Evolutionary conservation across 768 basidiomycete genomes (phyloP).

Genomic region (Amanita phalloides): DNA sequence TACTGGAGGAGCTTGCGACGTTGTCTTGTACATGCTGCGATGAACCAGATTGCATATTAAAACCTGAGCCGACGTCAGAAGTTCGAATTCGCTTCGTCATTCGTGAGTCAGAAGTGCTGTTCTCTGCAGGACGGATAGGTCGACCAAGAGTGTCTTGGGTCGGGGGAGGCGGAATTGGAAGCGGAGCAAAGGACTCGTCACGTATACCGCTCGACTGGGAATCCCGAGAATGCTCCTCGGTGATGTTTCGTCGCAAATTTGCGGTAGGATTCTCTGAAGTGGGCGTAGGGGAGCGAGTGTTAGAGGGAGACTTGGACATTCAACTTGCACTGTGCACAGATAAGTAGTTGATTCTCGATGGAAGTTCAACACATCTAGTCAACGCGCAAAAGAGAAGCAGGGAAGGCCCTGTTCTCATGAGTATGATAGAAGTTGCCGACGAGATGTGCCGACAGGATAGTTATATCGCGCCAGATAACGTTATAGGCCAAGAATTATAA

Average conservation of each 20-base stretch:
- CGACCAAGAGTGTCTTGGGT: slow-evolving; percentile 7
- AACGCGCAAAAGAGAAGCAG: neutral
- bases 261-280: slow-evolving; percentile 15
- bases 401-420: slow-evolving; percentile 9
- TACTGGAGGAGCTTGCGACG: slow-evolving; percentile 22
- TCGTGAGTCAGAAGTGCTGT: slow-evolving; percentile 19
- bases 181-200: neutral
- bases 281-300: slow-evolving; percentile 23
- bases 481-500: neutral
- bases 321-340: slow-evolving; percentile 22
- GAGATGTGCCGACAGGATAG: slow-evolving; percentile 8
- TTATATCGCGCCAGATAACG: slow-evolving; percentile 7
- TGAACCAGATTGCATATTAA: slow-evolving; percentile 12
- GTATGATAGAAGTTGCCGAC: slow-evolving; percentile 11
- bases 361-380: slow-evolving; percentile 33
- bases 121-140: slow-evolving; percentile 17
- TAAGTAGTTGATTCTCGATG: slow-evolving; percentile 25
- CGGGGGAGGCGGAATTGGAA: neutral
- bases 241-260: slow-evolving; percentile 1
- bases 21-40: neutral
- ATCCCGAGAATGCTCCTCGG: slow-evolving; percentile 1
- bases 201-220: neutral
- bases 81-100: slow-evolving; percentile 35
- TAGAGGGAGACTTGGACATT: slow-evolving; percentile 31
- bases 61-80: slow-evolving; percentile 15